Evolutionary conservation across 2,329 filamentous ascomycete genomes (phyloP).

Genomic region (Truncatella angustata): DNA sequence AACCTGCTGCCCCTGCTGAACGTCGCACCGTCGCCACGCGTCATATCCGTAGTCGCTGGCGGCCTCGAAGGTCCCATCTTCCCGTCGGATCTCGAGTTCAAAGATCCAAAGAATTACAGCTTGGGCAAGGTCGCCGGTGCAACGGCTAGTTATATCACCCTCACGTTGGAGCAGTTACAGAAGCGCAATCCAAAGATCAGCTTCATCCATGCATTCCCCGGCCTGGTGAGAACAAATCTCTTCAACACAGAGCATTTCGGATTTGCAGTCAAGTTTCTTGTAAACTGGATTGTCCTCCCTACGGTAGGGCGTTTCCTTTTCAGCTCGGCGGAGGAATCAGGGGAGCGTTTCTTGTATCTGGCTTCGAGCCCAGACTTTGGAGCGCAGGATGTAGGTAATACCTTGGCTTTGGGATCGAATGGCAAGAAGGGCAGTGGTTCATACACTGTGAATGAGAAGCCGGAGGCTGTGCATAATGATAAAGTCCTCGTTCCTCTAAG

Average conservation of each 20-base stretch:
- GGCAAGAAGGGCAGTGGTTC: background rate
- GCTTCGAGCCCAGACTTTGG: background rate
- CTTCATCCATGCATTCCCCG: constrained; percentile 6
- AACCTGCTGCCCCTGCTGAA: constrained; percentile 1
- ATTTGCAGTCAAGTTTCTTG: background rate
- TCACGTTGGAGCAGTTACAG: constrained; percentile 2
- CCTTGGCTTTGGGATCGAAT: background rate
- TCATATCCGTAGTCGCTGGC: background rate
- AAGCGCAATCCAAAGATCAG: background rate
- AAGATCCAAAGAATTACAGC: constrained; percentile 1
- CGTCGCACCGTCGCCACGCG: background rate
- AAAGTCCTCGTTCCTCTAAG: background rate
- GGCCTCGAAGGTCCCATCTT: background rate
- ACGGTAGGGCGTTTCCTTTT: background rate
- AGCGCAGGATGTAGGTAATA: background rate
- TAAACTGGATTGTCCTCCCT: constrained; percentile 3
- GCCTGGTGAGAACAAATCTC: background rate
- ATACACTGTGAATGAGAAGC: background rate
- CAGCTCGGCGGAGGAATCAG: background rate
- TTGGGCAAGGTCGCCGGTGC: background rate
- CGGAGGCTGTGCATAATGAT: constrained; percentile 2
- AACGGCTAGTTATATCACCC: background rate
- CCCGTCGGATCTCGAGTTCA: background rate
- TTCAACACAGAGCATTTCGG: constrained; percentile 2
- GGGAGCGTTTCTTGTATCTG: constrained; percentile 5